Conservation (phyloP, 306 rosid genomes). For the Vigna radiata region DNA sequence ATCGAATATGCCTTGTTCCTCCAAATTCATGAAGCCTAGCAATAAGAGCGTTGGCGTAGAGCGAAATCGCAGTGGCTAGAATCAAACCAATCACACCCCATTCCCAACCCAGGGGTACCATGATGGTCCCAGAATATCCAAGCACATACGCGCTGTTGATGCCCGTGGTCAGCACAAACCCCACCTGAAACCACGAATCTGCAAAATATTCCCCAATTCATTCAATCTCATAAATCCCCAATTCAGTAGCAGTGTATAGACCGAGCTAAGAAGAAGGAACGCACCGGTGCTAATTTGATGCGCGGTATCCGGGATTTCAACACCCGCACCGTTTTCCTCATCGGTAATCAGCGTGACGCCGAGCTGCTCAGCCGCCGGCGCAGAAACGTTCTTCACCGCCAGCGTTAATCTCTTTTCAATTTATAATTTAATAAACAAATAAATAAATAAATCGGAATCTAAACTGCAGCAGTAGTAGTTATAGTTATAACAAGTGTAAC, state of each 20-base stretch:
- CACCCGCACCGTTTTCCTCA: slow-evolving; percentile 12
- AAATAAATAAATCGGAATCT: background rate
- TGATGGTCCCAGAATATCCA: slow-evolving; percentile 86
- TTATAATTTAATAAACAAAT: background rate
- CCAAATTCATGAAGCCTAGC: slow-evolving; percentile 94
- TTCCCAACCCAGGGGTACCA: slow-evolving; percentile 93
- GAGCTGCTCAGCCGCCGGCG: background rate
- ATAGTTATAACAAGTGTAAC: background rate
- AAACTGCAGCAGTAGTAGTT: background rate
- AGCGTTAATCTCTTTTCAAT: slow-evolving; percentile 33
- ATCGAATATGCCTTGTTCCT: slow-evolving; percentile 91
- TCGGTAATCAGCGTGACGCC: slow-evolving; percentile 40
- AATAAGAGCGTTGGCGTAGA: slow-evolving; percentile 80
- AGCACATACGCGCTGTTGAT: slow-evolving; percentile 90
- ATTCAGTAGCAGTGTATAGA: background rate
- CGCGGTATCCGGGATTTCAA: slow-evolving; percentile 71
- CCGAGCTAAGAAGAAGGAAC: background rate
- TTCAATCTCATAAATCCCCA: background rate
- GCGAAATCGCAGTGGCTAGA: slow-evolving; percentile 74
- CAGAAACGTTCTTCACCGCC: slow-evolving; percentile 39
- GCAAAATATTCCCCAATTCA: background rate
- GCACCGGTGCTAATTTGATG: slow-evolving; percentile 89
- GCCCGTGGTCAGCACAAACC: slow-evolving; percentile 89
- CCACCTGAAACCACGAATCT: slow-evolving; percentile 96
- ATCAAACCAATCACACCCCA: slow-evolving; percentile 76